phyloP scores from a whole-genome alignment of 192 early-diverging fungal genomes.

The Phycomyces nitens region DNA sequence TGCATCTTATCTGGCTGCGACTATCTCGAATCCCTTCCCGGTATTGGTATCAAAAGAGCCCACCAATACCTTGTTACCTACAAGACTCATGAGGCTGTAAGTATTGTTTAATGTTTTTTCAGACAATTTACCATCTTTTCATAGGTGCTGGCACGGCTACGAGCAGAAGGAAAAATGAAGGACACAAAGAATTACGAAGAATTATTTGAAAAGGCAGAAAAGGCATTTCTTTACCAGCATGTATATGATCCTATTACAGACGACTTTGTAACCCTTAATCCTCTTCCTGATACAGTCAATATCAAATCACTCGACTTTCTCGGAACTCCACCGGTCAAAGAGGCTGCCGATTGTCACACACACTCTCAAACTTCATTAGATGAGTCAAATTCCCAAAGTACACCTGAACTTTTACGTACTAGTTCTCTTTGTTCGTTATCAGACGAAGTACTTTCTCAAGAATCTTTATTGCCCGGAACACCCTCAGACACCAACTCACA shows the following conservation, averaged over 20 bases:
- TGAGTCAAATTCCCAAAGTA: too few relatives aligned
- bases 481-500: too few relatives aligned
- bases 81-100: conserved; percentile 39
- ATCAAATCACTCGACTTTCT: neutral
- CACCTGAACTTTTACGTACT: too few relatives aligned
- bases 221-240: conserved; percentile 85
- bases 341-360: too few relatives aligned
- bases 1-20: conserved; percentile 99
- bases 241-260: conserved; percentile 73
- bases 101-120: too few relatives aligned
- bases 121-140: too few relatives aligned
- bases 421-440: too few relatives aligned
- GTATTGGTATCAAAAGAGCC: conserved; percentile 86
- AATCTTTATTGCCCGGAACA: too few relatives aligned
- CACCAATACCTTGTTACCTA: conserved; percentile 48
- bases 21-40: conserved; percentile 79
- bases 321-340: neutral
- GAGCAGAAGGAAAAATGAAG: conserved; percentile 34
- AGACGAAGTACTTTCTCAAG: too few relatives aligned
- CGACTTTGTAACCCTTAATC: conserved; percentile 54
- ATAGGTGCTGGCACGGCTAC: conserved; percentile 28
- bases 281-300: conserved; percentile 42
- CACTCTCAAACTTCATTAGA: too few relatives aligned
- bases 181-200: conserved; percentile 67
- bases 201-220: conserved; percentile 70